A percentile compares a stretch with the other conserved stretches of the same genome.
Conservation (phyloP, 2,329 filamentous ascomycete genomes). For the Sporothrix pallida region DNA sequence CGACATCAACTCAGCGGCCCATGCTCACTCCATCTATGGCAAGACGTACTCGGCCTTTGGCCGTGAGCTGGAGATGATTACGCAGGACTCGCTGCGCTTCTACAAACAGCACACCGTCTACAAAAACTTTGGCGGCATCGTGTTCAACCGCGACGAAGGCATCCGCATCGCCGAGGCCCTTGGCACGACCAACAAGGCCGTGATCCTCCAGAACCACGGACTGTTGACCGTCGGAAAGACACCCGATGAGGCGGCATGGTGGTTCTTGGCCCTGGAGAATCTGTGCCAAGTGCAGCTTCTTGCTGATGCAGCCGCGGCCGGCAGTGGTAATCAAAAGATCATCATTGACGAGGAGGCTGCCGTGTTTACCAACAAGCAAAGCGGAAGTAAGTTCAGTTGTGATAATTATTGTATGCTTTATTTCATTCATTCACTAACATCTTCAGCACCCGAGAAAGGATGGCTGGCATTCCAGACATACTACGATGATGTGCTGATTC, state of each 20-base stretch:
- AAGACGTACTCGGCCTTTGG: conserved; percentile 71
- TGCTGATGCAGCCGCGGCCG: conserved; percentile 26
- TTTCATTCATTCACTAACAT: not conserved
- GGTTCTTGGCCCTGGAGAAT: conserved; percentile 71
- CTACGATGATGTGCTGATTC: conserved; percentile 23
- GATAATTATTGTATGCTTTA: not conserved
- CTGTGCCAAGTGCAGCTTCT: conserved; percentile 70
- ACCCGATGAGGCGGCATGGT: conserved; percentile 74
- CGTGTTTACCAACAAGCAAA: conserved; percentile 22
- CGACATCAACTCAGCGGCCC: conserved; percentile 69
- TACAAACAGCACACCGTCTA: conserved; percentile 68
- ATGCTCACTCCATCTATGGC: conserved; percentile 67
- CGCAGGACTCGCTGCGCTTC: conserved; percentile 68
- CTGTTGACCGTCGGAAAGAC: conserved; percentile 71
- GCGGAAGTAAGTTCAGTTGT: not conserved
- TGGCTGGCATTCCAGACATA: conserved; percentile 26
- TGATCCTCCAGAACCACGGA: conserved; percentile 73
- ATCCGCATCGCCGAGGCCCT: conserved; percentile 66
- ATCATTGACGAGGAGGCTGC: conserved; percentile 46
- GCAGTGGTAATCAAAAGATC: conserved; percentile 32
- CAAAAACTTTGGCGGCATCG: conserved; percentile 57
- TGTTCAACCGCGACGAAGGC: conserved; percentile 67
- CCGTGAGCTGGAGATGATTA: conserved; percentile 69
- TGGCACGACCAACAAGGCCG: conserved; percentile 63
- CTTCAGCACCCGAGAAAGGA: conserved; percentile 17